phyloP scores from a whole-genome alignment of 1,284 basidiomycete genomes.

The Austropuccinia psidii region DNA sequence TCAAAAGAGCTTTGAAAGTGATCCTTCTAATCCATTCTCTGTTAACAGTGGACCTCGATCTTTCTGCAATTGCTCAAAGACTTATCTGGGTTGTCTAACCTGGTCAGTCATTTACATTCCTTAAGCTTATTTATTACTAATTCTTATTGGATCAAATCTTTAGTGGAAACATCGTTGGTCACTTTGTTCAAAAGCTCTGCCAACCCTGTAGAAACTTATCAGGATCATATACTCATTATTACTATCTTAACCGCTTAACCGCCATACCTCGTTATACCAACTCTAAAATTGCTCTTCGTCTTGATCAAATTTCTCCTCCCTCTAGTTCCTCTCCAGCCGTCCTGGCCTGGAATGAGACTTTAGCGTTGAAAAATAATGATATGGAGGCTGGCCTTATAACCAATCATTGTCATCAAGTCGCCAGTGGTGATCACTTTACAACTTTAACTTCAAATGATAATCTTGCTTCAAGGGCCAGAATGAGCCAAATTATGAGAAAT shows the following conservation, averaged over 20 bases:
- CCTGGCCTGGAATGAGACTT: no score
- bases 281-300: neutral
- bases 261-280: slow-evolving; percentile 10
- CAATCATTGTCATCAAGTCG: no score
- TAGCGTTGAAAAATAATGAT: no score
- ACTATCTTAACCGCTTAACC: neutral
- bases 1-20: slow-evolving; percentile 4
- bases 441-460: no score
- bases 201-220: neutral
- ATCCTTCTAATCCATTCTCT: slow-evolving; percentile 5
- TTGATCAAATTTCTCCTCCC: neutral
- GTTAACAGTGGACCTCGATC: neutral
- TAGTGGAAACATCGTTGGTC: slow-evolving; percentile 32
- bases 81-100: slow-evolving; percentile 29
- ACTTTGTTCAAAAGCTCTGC: neutral
- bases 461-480: no score
- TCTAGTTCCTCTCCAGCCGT: no score
- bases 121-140: neutral
- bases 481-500: no score
- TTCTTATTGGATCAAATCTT: no score
- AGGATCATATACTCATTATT: neutral
- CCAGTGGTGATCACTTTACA: no score
- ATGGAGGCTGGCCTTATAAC: no score
- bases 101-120: slow-evolving; percentile 9
- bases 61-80: slow-evolving; percentile 12